phyloP scores from a whole-genome alignment of 371 early-diverging fungal genomes.

The Mortierella sp. region DNA sequence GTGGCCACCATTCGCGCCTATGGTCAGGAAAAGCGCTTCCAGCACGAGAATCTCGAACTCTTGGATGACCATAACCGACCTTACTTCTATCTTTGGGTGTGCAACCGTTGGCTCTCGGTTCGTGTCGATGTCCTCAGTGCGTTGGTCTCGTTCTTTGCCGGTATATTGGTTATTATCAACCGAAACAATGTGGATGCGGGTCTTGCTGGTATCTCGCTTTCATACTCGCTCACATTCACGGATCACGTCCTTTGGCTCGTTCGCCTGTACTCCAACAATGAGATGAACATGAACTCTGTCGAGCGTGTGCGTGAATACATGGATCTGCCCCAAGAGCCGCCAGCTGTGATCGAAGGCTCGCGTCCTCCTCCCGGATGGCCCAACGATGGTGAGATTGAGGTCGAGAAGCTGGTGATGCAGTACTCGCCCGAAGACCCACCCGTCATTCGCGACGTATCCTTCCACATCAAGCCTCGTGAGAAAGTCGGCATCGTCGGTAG shows the following conservation, averaged over 20 bases:
- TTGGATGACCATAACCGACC: slow-evolving; percentile 83
- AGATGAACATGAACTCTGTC: slow-evolving; percentile 88
- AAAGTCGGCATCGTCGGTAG: slow-evolving; percentile 75
- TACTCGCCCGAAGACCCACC: slow-evolving; percentile 75
- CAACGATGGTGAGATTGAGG: slow-evolving; percentile 67
- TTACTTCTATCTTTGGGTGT: slow-evolving; percentile 85
- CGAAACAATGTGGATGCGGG: slow-evolving; percentile 72
- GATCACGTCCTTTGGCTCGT: slow-evolving; percentile 83
- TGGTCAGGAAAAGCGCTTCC: slow-evolving; percentile 70
- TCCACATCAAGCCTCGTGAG: slow-evolving; percentile 65
- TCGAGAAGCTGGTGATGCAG: slow-evolving; percentile 71
- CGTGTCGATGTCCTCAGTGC: slow-evolving; percentile 82
- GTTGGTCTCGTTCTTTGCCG: slow-evolving; percentile 77
- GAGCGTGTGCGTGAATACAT: slow-evolving; percentile 87
- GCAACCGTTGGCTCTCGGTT: slow-evolving; percentile 91
- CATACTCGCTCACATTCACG: slow-evolving; percentile 78
- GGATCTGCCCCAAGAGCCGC: slow-evolving; percentile 77
- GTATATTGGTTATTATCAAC: slow-evolving; percentile 64
- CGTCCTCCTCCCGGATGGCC: slow-evolving; percentile 79
- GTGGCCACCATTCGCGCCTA: slow-evolving; percentile 85
- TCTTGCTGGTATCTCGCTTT: slow-evolving; percentile 82
- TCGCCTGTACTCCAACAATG: slow-evolving; percentile 81
- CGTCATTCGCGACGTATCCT: slow-evolving; percentile 75
- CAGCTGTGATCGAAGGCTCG: slow-evolving; percentile 57
- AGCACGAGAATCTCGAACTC: slow-evolving; percentile 63